Conservation (phyloP, 2,329 filamentous ascomycete genomes). For the Pseudocercospora fijiensis region DNA sequence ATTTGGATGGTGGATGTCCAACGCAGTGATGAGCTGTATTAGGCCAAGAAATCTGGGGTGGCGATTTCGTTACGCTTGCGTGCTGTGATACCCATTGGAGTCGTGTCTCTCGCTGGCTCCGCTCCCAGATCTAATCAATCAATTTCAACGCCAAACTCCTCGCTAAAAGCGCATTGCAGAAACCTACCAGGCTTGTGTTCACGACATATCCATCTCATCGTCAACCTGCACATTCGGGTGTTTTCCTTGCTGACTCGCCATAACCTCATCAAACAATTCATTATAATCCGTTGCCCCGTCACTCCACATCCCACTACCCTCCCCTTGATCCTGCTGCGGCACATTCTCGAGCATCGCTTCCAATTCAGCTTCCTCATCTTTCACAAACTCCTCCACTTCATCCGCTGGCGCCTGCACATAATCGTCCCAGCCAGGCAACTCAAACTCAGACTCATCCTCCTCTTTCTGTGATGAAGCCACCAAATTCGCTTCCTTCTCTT, state of each 20-base stretch:
- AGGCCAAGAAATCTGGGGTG: neutral
- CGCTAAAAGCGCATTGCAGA: conserved; percentile 26
- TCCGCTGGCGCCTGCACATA: conserved; percentile 27
- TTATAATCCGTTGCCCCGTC: conserved; percentile 53
- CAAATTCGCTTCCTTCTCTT: conserved; percentile 43
- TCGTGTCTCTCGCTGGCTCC: neutral
- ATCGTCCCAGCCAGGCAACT: conserved; percentile 18
- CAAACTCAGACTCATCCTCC: conserved; percentile 26
- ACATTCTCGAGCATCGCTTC: conserved; percentile 48
- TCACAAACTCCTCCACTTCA: conserved; percentile 43
- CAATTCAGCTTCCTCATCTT: conserved; percentile 47
- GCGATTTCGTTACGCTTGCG: neutral
- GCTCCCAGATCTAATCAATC: neutral
- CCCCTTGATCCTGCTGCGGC: conserved; percentile 31
- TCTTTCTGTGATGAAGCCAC: conserved; percentile 26
- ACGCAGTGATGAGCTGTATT: conserved; percentile 52
- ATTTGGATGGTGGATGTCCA: conserved; percentile 60
- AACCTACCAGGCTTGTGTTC: conserved; percentile 8
- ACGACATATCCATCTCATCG: conserved; percentile 41
- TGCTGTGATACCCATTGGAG: conserved; percentile 31
- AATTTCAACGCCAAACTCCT: conserved; percentile 24
- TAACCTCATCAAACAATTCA: conserved; percentile 63
- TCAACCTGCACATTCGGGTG: conserved; percentile 23
- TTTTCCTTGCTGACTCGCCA: conserved; percentile 48
- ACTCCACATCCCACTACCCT: neutral